Evolutionary conservation across 345 rosid species (phyloP), one percentile per base, ranked within the genome.

Genomic region (Linum usitatissimum): DNA sequence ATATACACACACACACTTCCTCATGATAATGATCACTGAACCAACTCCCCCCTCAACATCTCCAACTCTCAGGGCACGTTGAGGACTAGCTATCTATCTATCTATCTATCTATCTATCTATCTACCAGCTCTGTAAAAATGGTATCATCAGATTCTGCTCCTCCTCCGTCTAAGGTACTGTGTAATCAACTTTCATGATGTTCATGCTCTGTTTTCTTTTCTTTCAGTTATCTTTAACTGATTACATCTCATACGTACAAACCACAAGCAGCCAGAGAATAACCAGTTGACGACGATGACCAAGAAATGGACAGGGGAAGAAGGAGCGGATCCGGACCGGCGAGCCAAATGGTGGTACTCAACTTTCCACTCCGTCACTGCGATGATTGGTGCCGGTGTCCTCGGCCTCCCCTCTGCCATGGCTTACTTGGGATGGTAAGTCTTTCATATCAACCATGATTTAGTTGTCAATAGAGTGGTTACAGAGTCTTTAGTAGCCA

Each of bases 371-470:
- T 67, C 79, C 4, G 93, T 88, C 56, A 88, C 98, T 3, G 96
- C 98, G 86, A 92, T 88, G 95, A 89, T 92, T 14, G 98, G 98
- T 8, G 98, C 96, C 0, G 98, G 96, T 45, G 98, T 92, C 51
- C 96, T 88, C 62, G 84, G 96, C 72, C 77, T 92, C 64, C 98
- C 98, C 60, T 86, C 85, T 77, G 96, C 98, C 68, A 85, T 92
- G 96, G 86, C 98, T 62, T 89, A 86, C 72, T 82, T 92, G 67
- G 98, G 96, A 79, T 92, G 95, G 96, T 89, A 86, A 28, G 14
- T 36, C 38, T 34, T 34, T 3, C 1, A 3, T 45, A 45, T 14
- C 2, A 9, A 34, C 8, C 6, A 34, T 34, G 38, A 1, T 1
- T 34, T 34, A 34, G 38, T 4, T 34, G 38, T 34, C 1, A 23